phyloP scores from a whole-genome alignment of 495 filamentous ascomycete species.

The Podospora comata region DNA sequence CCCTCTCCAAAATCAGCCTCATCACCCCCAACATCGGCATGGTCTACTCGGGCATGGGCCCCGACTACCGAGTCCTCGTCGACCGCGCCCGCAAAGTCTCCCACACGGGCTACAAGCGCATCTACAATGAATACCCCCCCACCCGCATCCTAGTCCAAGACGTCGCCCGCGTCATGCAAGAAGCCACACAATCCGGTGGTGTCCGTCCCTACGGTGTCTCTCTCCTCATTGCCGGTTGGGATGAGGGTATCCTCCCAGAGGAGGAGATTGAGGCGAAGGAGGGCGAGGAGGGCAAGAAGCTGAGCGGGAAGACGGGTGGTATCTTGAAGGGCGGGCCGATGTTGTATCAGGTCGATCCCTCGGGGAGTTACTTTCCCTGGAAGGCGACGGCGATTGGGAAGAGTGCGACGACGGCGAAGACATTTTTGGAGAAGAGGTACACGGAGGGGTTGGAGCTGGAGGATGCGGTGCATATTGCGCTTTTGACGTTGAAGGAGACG shows the following conservation, averaged over 20 bases:
- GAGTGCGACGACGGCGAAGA: slow-evolving; percentile 96
- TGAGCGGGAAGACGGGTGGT: slow-evolving; percentile 79
- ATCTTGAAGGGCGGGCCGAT: slow-evolving; percentile 94
- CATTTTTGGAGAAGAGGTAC: slow-evolving; percentile 97
- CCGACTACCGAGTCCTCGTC: slow-evolving; percentile 95
- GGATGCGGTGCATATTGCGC: slow-evolving; percentile 97
- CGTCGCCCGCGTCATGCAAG: slow-evolving; percentile 96
- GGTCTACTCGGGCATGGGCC: slow-evolving; percentile 99
- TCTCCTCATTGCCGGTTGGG: slow-evolving; percentile 94
- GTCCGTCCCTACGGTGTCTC: slow-evolving; percentile 97
- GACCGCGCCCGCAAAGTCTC: slow-evolving; percentile 97
- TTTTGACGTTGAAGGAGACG: slow-evolving; percentile 96
- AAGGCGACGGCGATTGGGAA: slow-evolving; percentile 99
- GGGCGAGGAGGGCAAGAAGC: slow-evolving; percentile 67
- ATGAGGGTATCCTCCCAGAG: slow-evolving; percentile 89
- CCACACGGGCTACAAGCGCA: slow-evolving; percentile 98
- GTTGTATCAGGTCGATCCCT: slow-evolving; percentile 97
- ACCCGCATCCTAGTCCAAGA: slow-evolving; percentile 98
- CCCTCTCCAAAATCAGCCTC: slow-evolving; percentile 94
- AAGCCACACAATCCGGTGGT: slow-evolving; percentile 96
- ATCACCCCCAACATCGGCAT: slow-evolving; percentile 99
- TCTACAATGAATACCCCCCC: slow-evolving; percentile 99
- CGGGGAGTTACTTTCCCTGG: slow-evolving; percentile 97
- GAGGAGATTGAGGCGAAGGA: slow-evolving; percentile 50
- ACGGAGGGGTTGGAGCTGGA: slow-evolving; percentile 95